These are phyloP conservation scores for Epichloe hybrida DNA, from an alignment of 2,329 filamentous ascomycete species.

Conservation along the genomic window DNA sequence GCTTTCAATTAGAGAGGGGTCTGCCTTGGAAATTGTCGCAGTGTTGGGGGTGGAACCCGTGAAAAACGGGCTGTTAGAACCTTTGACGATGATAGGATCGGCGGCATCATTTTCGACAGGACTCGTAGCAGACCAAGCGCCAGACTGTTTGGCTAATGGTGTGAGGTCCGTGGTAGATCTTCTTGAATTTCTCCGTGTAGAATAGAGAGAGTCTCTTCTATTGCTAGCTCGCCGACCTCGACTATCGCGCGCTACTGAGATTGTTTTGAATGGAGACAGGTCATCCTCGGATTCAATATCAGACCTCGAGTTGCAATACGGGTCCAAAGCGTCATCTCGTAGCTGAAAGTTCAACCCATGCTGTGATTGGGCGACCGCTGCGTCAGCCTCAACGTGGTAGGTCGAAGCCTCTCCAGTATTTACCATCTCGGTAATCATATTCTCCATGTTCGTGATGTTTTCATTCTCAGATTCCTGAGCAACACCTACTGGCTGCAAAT, in stretches of 20 bases:
- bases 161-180: slow-evolving; percentile 40
- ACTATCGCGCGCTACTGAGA: neutral
- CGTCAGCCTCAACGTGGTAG: neutral
- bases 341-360: slow-evolving; percentile 22
- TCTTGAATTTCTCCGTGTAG: slow-evolving; percentile 10
- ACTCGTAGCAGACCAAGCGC: slow-evolving; percentile 48
- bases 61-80: neutral
- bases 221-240: neutral
- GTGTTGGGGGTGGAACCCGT: neutral
- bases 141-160: slow-evolving; percentile 47
- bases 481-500: neutral
- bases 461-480: neutral
- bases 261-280: slow-evolving; percentile 14
- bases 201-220: neutral
- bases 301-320: slow-evolving; percentile 29
- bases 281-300: slow-evolving; percentile 46
- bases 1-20: slow-evolving; percentile 27
- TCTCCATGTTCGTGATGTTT: neutral
- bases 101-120: slow-evolving; percentile 17
- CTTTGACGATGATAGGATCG: neutral
- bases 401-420: neutral
- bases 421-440: neutral
- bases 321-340: slow-evolving; percentile 33
- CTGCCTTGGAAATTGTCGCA: slow-evolving; percentile 9
- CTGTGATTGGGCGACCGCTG: neutral